Base-by-base conservation (phyloP, 345 rosid species). In the sweet orange (Citrus sinensis) region DNA sequence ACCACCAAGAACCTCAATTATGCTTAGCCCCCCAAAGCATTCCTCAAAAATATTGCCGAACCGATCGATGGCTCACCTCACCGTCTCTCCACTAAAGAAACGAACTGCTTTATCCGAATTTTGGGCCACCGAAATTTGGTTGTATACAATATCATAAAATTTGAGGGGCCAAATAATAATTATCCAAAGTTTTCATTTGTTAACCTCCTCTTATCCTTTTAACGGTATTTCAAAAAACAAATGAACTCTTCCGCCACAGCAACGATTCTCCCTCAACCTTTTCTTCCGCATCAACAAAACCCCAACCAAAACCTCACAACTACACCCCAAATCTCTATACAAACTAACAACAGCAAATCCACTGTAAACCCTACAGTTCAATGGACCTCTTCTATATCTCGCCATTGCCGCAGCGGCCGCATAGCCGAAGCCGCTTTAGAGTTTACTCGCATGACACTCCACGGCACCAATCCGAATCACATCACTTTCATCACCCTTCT, bases 351-450 rank as follows among this genome's bases (percentile, higher is more conserved):
- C 66, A 63, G 66, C 73, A 27, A 67, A 78, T 35, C 70, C 80
- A 20, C 32, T 58, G 4, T 67, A 16, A 87, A 86, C 30, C 80
- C 83, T 51, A 76, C 66, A 9, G 86, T 93, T 79, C 84, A 83
- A 83, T 93, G 94, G 93, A 94, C 97, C 69, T 87, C 90, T 73
- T 89, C 94, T 61, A 88, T 93, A 69, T 84, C 93, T 70, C 89
- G 88, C 69, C 88, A 70, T 80, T 85, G 94, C 84, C 90, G 89
- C 76, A 78, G 71, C 25, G 93, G 98, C 73, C 88, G 74, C 9
- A 61, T 92, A 22, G 71, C 80, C 19, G 79, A 86, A 60, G 97
- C 98, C 10, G 87, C 85, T 16, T 61, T 64, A 14, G 88, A 80
- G 70, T 88, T 94, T 73, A 76, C 91, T 66, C 79, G 70, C 74